Evolutionary conservation across 306 rosid genomes (phyloP).

Genomic region (Mimosa bimucronata): DNA sequence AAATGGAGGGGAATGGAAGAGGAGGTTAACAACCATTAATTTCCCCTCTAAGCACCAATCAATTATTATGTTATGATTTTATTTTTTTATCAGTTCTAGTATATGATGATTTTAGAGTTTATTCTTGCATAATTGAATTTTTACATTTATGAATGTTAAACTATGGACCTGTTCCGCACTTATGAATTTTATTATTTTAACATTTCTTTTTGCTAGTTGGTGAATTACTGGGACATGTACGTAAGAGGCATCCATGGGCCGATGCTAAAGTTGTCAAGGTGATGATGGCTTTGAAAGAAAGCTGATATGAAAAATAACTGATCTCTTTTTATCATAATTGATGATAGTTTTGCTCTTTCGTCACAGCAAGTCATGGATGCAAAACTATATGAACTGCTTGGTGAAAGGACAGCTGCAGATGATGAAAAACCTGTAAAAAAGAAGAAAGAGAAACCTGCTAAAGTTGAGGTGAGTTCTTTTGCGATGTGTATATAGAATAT

Average conservation of each 20-base stretch:
- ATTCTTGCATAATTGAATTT: not conserved
- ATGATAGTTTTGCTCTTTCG: slow-evolving; percentile 18
- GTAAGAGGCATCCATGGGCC: slow-evolving; percentile 94
- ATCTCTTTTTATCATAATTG: slow-evolving; percentile 20
- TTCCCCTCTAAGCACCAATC: not conserved
- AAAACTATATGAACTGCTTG: slow-evolving; percentile 76
- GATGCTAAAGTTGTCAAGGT: slow-evolving; percentile 97
- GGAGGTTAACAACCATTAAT: not conserved
- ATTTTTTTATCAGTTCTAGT: not conserved
- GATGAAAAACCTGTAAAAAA: slow-evolving; percentile 77
- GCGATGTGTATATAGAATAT: not conserved
- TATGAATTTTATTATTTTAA: slow-evolving; percentile 16
- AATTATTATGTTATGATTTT: not conserved
- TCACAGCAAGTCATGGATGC: slow-evolving; percentile 72
- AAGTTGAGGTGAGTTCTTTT: slow-evolving; percentile 68
- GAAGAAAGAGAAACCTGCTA: slow-evolving; percentile 92
- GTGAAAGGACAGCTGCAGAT: slow-evolving; percentile 91
- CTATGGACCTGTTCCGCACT: not conserved
- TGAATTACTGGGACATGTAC: slow-evolving; percentile 75
- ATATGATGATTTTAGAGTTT: not conserved
- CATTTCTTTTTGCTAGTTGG: slow-evolving; percentile 62
- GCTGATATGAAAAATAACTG: slow-evolving; percentile 1
- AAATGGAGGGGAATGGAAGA: not conserved
- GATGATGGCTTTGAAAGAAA: slow-evolving; percentile 24
- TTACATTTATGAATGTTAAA: too few relatives aligned